Percentiles rank a stretch among this genome's conserved stretches.
phyloP scores from a whole-genome alignment of 805 yeast genomes.

The Yamadazyma takamatsuzukensis region DNA sequence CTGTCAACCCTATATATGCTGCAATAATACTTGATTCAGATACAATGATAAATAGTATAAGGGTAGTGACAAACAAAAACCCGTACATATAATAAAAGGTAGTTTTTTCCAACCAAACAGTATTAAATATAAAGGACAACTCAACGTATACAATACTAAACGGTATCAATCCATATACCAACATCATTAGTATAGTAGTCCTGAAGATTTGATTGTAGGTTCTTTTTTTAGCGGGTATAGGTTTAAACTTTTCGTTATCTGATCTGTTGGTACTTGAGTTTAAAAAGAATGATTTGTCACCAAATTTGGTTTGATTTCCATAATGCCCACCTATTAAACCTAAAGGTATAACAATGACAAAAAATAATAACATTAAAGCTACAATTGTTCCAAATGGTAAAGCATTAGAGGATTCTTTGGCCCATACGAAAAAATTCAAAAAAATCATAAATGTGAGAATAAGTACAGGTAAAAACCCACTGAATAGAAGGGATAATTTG shows the following conservation, averaged over 20 bases:
- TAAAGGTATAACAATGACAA: slow-evolving; percentile 69
- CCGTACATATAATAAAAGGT: slow-evolving; percentile 80
- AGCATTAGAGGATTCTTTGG: slow-evolving; percentile 68
- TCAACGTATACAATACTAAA: slow-evolving; percentile 81
- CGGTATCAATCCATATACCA: slow-evolving; percentile 69
- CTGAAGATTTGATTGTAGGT: slow-evolving; percentile 3
- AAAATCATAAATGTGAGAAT: slow-evolving; percentile 49
- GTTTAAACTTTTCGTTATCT: background rate
- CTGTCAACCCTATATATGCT: slow-evolving; percentile 56
- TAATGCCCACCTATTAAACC: slow-evolving; percentile 68
- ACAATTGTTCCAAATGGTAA: slow-evolving; percentile 76
- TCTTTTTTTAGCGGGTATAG: background rate
- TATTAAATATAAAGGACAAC: slow-evolving; percentile 64
- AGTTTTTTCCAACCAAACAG: slow-evolving; percentile 77
- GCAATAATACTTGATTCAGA: slow-evolving; percentile 71
- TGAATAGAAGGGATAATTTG: slow-evolving; percentile 24
- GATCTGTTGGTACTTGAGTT: slow-evolving; percentile 4
- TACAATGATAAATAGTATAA: slow-evolving; percentile 58
- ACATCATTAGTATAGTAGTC: slow-evolving; percentile 18
- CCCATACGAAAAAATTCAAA: slow-evolving; percentile 71
- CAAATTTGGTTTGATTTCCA: slow-evolving; percentile 36
- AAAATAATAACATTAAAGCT: slow-evolving; percentile 54
- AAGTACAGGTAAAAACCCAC: slow-evolving; percentile 43
- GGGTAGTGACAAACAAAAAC: slow-evolving; percentile 59
- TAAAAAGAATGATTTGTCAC: slow-evolving; percentile 17